Evolutionary conservation across 2,329 filamentous ascomycete genomes (phyloP).

Genomic region (Dactylellina leptospora): DNA sequence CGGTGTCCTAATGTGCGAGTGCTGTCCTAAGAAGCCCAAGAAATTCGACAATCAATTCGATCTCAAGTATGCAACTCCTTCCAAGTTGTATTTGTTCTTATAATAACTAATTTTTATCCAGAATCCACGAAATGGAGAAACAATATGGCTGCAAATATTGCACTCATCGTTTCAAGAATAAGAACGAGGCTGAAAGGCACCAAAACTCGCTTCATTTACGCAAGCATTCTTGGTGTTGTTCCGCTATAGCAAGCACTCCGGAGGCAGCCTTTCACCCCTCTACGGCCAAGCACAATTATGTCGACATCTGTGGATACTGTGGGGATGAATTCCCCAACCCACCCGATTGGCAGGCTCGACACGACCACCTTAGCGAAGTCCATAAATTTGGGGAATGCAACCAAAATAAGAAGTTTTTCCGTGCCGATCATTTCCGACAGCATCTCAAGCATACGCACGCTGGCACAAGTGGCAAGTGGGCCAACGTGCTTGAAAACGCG

Average conservation of each 20-base stretch:
- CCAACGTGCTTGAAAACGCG: constrained; percentile 94
- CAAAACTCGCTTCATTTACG: constrained; percentile 94
- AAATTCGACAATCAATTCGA: constrained; percentile 89
- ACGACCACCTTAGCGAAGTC: constrained; percentile 84
- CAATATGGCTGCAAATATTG: constrained; percentile 94
- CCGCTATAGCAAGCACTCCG: constrained; percentile 75
- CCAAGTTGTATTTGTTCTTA: background rate
- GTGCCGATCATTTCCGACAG: constrained; percentile 96
- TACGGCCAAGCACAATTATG: constrained; percentile 70
- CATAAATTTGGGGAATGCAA: constrained; percentile 99
- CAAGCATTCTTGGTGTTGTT: constrained; percentile 96
- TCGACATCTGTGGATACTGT: constrained; percentile 92
- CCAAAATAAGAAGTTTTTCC: constrained; percentile 96
- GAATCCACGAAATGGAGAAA: constrained; percentile 90
- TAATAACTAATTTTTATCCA: constrained; percentile 61
- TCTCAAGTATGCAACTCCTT: constrained; percentile 72
- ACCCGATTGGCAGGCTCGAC: constrained; percentile 85
- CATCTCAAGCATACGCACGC: constrained; percentile 98
- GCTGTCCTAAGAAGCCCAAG: constrained; percentile 95
- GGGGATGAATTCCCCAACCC: constrained; percentile 90
- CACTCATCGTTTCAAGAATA: constrained; percentile 97
- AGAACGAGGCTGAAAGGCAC: constrained; percentile 95
- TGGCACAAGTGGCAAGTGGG: constrained; percentile 97
- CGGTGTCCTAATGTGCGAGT: constrained; percentile 81
- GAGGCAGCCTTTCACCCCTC: constrained; percentile 88